Evolutionary conservation across 78 protist species (phyloP).

Genomic region (Acrasis kona): DNA sequence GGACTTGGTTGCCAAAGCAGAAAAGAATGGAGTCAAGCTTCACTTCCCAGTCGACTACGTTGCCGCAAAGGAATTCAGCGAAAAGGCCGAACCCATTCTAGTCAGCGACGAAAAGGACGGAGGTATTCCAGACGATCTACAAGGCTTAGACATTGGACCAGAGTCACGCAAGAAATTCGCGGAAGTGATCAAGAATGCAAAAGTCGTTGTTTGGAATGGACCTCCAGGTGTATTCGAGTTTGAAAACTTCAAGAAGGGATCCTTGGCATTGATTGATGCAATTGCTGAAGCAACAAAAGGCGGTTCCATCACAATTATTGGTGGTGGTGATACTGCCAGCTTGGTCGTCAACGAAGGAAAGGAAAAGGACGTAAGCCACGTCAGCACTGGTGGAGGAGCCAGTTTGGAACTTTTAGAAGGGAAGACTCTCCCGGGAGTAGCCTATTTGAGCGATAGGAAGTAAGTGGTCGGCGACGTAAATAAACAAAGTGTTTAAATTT

Average conservation of each 20-base stretch:
- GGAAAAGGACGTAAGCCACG: constrained; percentile 79
- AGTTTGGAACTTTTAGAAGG: constrained; percentile 97
- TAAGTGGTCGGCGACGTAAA: too few relatives aligned
- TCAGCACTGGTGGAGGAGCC: constrained; percentile 99
- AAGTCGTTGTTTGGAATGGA: constrained; percentile 96
- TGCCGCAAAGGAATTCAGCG: constrained; percentile 57
- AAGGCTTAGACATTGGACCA: constrained; percentile 98
- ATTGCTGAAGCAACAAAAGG: constrained; percentile 56
- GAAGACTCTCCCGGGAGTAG: constrained; percentile 64
- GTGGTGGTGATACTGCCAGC: constrained; percentile 99
- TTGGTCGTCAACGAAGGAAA: constrained; percentile 67
- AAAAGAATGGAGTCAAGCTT: constrained; percentile 63
- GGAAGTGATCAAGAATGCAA: constrained; percentile 22
- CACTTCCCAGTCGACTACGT: constrained; percentile 87
- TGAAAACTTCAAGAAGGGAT: constrained; percentile 74
- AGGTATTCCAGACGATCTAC: constrained; percentile 88
- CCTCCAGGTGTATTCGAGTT: constrained; percentile 98
- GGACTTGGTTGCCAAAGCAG: constrained; percentile 69
- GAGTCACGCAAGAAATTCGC: constrained; percentile 48
- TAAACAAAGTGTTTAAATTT: too few relatives aligned
- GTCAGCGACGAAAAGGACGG: constrained; percentile 47
- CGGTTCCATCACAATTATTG: constrained; percentile 48
- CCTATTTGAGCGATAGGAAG: not conserved
- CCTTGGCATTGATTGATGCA: constrained; percentile 64
- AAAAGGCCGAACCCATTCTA: constrained; percentile 28